phyloP scores from a whole-genome alignment of 306 rosid genomes.

The Trifolium subterraneum region DNA sequence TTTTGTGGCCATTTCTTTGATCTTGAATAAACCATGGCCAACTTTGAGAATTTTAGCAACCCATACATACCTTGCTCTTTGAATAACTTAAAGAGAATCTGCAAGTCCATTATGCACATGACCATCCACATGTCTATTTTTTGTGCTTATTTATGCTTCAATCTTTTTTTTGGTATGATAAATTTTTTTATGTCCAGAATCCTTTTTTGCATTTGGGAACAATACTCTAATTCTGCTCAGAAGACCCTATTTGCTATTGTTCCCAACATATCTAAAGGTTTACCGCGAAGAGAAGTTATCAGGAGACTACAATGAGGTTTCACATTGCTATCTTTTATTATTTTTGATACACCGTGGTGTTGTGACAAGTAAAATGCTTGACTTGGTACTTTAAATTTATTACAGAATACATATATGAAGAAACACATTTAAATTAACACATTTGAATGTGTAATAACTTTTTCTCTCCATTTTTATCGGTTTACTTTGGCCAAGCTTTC shows the following conservation, averaged over 20 bases:
- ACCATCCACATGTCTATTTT: slow-evolving; percentile 55
- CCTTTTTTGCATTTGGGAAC: slow-evolving; percentile 55
- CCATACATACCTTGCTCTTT: slow-evolving; percentile 67
- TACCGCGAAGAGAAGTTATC: slow-evolving; percentile 56
- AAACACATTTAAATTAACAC: slow-evolving; percentile 53
- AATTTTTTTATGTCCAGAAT: slow-evolving; percentile 47
- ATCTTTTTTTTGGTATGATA: slow-evolving; percentile 46
- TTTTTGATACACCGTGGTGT: slow-evolving; percentile 58
- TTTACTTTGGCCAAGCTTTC: slow-evolving; percentile 38
- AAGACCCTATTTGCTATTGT: slow-evolving; percentile 46
- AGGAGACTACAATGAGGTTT: slow-evolving; percentile 71
- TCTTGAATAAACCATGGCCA: slow-evolving; percentile 86
- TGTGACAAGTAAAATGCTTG: slow-evolving; percentile 67
- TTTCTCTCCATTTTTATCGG: slow-evolving; percentile 35
- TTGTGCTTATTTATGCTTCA: slow-evolving; percentile 60
- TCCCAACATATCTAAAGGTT: slow-evolving; percentile 61
- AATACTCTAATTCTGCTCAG: slow-evolving; percentile 51
- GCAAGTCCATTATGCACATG: slow-evolving; percentile 61
- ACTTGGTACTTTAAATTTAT: slow-evolving; percentile 71
- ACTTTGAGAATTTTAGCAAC: slow-evolving; percentile 68
- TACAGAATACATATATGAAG: slow-evolving; percentile 69
- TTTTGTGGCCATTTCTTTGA: slow-evolving; percentile 73
- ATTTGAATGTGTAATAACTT: slow-evolving; percentile 55
- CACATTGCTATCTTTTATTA: slow-evolving; percentile 58
- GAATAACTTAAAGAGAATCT: slow-evolving; percentile 75